These are phyloP conservation scores for Gaultheria prostrata DNA, from an alignment of 148 eudicot genomes.

Conservation along the genomic window DNA sequence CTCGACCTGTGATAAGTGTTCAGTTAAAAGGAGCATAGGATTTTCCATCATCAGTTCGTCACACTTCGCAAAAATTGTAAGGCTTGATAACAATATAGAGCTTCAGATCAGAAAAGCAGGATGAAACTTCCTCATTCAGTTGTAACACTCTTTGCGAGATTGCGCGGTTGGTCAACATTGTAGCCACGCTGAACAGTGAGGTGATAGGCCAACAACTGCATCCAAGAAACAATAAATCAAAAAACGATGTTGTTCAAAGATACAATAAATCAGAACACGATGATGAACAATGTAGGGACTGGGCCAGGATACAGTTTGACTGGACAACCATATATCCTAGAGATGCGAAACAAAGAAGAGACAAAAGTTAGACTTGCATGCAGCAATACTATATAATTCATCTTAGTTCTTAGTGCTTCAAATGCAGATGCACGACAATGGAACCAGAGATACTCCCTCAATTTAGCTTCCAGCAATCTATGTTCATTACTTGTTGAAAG, in stretches of 20 bases:
- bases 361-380: not conserved
- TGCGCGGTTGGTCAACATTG: conserved; percentile 97
- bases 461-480: not conserved
- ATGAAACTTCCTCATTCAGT: conserved; percentile 55
- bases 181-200: conserved; percentile 84
- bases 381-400: not conserved
- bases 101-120: not conserved
- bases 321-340: not conserved
- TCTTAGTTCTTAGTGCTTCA: not conserved
- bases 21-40: not conserved
- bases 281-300: not conserved
- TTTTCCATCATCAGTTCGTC: not conserved
- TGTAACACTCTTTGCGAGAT: conserved; percentile 95
- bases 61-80: not conserved
- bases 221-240: not conserved
- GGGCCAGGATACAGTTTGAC: not conserved
- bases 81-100: not conserved
- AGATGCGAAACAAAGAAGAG: not conserved
- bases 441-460: not conserved
- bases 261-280: not conserved
- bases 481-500: not conserved
- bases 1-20: not conserved
- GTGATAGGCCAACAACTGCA: conserved; percentile 96
- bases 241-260: too few relatives aligned
- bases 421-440: not conserved